Base-by-base conservation (phyloP, 164 flowering plant genomes). In the Vitis rotundifolia region DNA sequence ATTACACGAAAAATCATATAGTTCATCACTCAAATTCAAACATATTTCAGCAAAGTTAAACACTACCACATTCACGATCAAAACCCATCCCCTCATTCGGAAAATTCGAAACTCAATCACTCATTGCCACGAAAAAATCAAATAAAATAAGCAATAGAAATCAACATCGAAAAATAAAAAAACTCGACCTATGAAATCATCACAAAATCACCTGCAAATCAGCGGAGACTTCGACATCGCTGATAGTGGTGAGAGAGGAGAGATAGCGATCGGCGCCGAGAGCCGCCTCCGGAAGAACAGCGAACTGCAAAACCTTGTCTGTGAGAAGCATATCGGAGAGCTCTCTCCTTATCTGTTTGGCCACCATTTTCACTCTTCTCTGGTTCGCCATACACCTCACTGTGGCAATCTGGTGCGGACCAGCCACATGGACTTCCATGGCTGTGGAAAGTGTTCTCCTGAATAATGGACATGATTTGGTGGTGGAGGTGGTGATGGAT, bases 321-420 rank as follows among this genome's bases (percentile, higher is more conserved):
- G 91, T 90, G 19, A 90, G 74, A 22, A 95, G 82, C 99, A 95
- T 95, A 58, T 90, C 89, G 1, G 98, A 90, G 18, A 95, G 74
- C 79, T 90, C 98, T 53, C 99, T 86, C 78, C 68, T 62, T 71
- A 95, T 95, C 76, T 95, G 98, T 75, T 88, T 91, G 1, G 97
- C 92, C 78, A 95, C 99, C 98, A 89, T 93, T 72, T 89, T 86
- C 76, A 91, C 97, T 68, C 99, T 89, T 76, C 97, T 72, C 11
- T 90, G 90, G 68, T 83, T 87, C 15, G 99, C 99, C 98, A 95
- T 95, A 78, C 98, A 95, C 77, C 59, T 71, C 15, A 87, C 60
- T 16, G 63, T 48, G 12, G 73, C 31, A 10, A 22, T 63, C 55
- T 48, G 28, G 3, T 53, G 57, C 66, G 47, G 67, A 5, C 64